Evolutionary conservation across 2,329 filamentous ascomycete genomes (phyloP), one percentile per base, ranked within the genome.

Genomic region (Fusarium torulosum): DNA sequence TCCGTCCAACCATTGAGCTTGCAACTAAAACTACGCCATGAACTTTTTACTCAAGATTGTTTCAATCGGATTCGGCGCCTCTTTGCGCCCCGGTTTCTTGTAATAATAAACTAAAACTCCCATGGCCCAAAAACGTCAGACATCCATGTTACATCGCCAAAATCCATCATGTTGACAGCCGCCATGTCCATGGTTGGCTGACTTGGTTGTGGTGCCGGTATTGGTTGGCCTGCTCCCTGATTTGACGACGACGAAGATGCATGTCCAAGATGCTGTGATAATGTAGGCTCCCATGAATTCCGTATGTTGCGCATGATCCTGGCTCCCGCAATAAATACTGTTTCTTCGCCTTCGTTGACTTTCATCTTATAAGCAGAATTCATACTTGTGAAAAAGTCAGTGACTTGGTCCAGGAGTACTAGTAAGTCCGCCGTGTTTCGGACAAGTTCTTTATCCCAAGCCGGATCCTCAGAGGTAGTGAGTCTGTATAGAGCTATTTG

Each of bases 401-500:
- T 74, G 6, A 73, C 71, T 43, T 75, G 74, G 40, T 80, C 77
- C 6, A 81, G 60, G n/a, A 80, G 66, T 8, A 61, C 53, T 3
- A 80, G 69, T 0, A 81, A 67, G 45, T 82, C 77, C 6, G 72
- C 78, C 3, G 76, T 79, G 21, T 72, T 71, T 15, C 75, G 75
- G 7, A 82, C 73, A 2, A 76, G 59, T 6, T 76, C 74, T 53
- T 76, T 78, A 56, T 83, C 80, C 81, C 80, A 83, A 7, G 73
- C 77, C 3, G 78, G 77, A 44, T 79, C 77, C 9, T 82, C 79
- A 5, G 78, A 72, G 1, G 75, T 78, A 3, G 78, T 78, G 21
- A 83, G 77, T 8, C 76, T 74, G 65, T 81, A 82, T 8, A 83
- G 69, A 3, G 75, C 70, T 9, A 80, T 69, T 21, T 81, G 73